Percentiles rank a stretch among this genome's conserved stretches.
phyloP scores from a whole-genome alignment of 768 basidiomycete species.

The Lyophyllum shimeji region DNA sequence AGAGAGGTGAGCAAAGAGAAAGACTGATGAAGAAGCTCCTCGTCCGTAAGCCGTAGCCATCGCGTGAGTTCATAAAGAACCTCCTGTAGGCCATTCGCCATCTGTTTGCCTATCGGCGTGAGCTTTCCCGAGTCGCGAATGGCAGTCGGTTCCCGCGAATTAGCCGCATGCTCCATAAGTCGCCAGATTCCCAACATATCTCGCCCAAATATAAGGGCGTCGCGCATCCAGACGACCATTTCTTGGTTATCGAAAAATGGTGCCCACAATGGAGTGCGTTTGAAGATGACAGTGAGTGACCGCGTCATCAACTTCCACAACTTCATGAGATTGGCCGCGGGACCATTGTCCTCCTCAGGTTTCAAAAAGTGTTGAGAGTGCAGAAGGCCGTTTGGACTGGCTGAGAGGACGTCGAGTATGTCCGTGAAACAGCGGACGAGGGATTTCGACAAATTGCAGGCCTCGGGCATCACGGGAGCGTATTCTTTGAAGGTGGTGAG shows the following conservation, averaged over 20 bases:
- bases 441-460: constrained; percentile 84
- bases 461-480: constrained; percentile 72
- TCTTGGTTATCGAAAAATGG: constrained; percentile 72
- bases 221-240: constrained; percentile 98
- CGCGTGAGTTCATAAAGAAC: constrained; percentile 77
- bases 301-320: constrained; percentile 85
- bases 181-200: constrained; percentile 82
- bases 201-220: constrained; percentile 90
- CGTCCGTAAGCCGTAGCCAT: constrained; percentile 93
- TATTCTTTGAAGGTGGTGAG: constrained; percentile 64
- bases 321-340: constrained; percentile 55
- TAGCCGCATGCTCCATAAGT: constrained; percentile 71
- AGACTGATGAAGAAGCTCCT: constrained; percentile 87
- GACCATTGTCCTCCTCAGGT: constrained; percentile 39
- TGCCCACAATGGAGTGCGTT: constrained; percentile 82
- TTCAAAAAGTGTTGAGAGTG: constrained; percentile 53
- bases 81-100: constrained; percentile 76
- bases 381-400: constrained; percentile 67
- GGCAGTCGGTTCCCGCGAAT: constrained; percentile 29
- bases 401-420: constrained; percentile 85
- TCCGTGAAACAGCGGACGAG: constrained; percentile 93
- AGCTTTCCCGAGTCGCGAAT: constrained; percentile 41
- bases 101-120: constrained; percentile 63
- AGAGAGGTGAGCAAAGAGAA: constrained; percentile 81
- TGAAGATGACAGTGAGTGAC: constrained; percentile 82